Base-by-base conservation (phyloP, 2,329 filamentous ascomycete species). In the Fragosphaeria purpurea region DNA sequence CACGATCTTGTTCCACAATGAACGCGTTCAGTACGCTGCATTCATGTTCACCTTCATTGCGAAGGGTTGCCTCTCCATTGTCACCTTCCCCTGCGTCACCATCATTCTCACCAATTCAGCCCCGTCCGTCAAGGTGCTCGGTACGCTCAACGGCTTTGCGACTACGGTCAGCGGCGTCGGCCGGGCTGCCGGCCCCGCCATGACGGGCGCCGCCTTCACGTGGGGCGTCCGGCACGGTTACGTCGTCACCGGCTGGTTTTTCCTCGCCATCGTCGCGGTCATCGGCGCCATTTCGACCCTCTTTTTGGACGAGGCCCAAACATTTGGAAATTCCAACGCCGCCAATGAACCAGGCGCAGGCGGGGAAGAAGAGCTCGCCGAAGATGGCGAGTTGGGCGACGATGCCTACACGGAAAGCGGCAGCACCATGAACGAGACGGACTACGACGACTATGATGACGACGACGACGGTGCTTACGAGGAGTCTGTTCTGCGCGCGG, bases 31-130 rank as follows among this genome's bases (percentile, higher is more conserved):
- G 48, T 77, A 85, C 58, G 65, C 70, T 1, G 76, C 70, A n/a
- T 72, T 95, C 46, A 74, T 89, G 50, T 52, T 67, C 0, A 69
- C 94, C 39, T 82, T 96, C 72, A 66, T 87, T 41, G 58, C 83
- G 60, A 94, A 95, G 64, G 83, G 85, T 8, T 76, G 86, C 50
- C 79, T 77, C 40, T 81, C 83, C 53, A 93, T 94, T 56, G 84
- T 96, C 60, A 85, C 85, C 1, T 96, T 96, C 63, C 91, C 93
- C 0, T 93, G 87, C 60, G 84, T 79, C 32, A 95, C 88, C 6
- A 96, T 97, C 58, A 73, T 97, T 45, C 76, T 97, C 39, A 96
- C 90, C 33, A 96, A 96, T 67, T 88, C 84, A 8, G 88, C 88
- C 5, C 68, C 75, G 1, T 89, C 84, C 50, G 70, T 95, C 12